Evolutionary conservation across 2,329 filamentous ascomycete species (phyloP), one percentile per base, ranked within the genome.

Genomic region (Emmonsiellopsis sp.): DNA sequence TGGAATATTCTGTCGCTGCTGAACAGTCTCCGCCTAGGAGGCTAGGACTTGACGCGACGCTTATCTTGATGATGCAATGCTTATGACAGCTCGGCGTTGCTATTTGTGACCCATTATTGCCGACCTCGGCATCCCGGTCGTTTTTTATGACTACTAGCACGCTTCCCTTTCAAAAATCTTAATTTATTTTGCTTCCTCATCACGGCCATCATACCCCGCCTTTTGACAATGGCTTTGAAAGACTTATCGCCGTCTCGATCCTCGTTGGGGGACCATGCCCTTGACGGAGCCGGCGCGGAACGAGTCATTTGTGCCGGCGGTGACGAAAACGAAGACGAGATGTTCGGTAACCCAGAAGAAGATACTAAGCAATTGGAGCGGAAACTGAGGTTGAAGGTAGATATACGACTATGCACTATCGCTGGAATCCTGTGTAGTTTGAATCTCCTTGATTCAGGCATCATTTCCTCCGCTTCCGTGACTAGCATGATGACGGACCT

Each of bases 371-470:
- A 34, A 49, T 9, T 54, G 9, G 49, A 54, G 21, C 51, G 44
- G 31, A 46, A 34, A 42, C 69, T 86, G 33, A 78, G 82, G 14
- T 71, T 77, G 55, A 87, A 86, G 65, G 76, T 86, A 51, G 85
- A 88, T 63, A 62, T 86, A 44, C 78, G 85, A 27, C 72, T 88
- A 2, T 87, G 84, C 68, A 84, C 79, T 31, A 87, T 88, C 57
- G 84, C 84, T 1, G 84, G 84, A 1, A 76, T 87, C n/a, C 71
- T 88, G 2, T 87, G 83, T 69, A 82, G 79, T 57, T 74, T 88
- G 54, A 84, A 87, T 64, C 71, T 88, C 10, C 74, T 88, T 11
- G 85, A 88, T 69, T 82, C 79, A 48, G 84, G 83, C 42, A 84
- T 88, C 59, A 83, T 88, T 53, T 84, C 81, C 1, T 83, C 79